Conservation (phyloP, 495 filamentous ascomycete species). For the Xylaria sp. region DNA sequence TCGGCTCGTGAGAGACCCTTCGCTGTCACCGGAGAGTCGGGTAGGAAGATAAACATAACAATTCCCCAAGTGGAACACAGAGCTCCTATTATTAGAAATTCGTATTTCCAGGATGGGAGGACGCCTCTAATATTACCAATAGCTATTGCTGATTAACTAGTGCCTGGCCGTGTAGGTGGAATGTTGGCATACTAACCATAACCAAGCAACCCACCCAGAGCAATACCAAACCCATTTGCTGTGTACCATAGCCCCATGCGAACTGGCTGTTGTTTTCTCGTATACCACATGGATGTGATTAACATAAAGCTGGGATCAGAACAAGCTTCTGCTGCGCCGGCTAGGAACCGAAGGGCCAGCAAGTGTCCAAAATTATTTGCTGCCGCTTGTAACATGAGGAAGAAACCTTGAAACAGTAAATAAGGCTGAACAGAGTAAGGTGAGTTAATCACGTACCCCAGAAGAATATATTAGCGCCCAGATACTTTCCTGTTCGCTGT, state of each 20-base stretch:
- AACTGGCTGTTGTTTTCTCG: constrained; percentile 63
- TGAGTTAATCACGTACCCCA: constrained; percentile 53
- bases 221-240: constrained; percentile 65
- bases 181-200: constrained; percentile 50
- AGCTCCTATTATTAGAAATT: constrained; percentile 57
- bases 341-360: constrained; percentile 60
- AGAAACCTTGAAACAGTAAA: constrained; percentile 31
- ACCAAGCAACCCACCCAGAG: constrained; percentile 63
- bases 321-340: constrained; percentile 64
- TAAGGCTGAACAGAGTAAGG: background rate
- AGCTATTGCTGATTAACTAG: background rate
- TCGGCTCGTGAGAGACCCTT: constrained; percentile 51
- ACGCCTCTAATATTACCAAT: constrained; percentile 62
- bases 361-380: constrained; percentile 61
- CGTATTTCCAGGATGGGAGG: constrained; percentile 64
- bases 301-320: constrained; percentile 51
- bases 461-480: constrained; percentile 65
- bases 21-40: constrained; percentile 59
- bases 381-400: constrained; percentile 63
- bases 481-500: constrained; percentile 52
- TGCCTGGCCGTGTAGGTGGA: background rate
- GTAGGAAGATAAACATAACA: constrained; percentile 61
- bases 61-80: constrained; percentile 59
- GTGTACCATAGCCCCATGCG: constrained; percentile 68
- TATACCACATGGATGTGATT: constrained; percentile 57